Evolutionary conservation across 1,139 yeast species (phyloP), one percentile per base, ranked within the genome.

Genomic region (Wickerhamomyces sp.): DNA sequence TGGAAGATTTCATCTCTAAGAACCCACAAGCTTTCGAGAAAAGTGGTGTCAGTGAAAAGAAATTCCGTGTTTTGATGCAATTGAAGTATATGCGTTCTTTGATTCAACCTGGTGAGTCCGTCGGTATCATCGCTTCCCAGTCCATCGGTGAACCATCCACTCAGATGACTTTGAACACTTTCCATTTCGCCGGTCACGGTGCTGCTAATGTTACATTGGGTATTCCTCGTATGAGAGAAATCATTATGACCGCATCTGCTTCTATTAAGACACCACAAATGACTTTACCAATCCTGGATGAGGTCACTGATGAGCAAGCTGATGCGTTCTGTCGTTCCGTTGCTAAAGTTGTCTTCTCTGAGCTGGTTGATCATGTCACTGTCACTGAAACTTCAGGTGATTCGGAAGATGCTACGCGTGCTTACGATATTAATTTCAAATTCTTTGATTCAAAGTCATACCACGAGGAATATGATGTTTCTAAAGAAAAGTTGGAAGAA

Each of bases 121-220:
- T 93, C 39, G 99, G 99, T 64, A 89, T 93, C 56, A 84, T 93
- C 64, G 98, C 98, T 9, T 85, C 97, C 26, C 97, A 93, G 66
- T 89, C 97, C 38, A 82, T 93, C 59, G 99, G 99, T 66, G 99
- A 93, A 65, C 99, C 99, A 34, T 88, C 97, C 5, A 93, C 99
- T 6, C 99, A 93, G 69, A 93, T 93, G 99, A 93, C 99, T 16
- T 75, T 93, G 57, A 93, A 93, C 63, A 93, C 99, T 37, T 93
- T 93, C 94, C 99, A 93, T 70, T 93, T 93, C 57, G 99, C 99
- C 51, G 99, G 99, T 61, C 98, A 93, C 68, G 99, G 99, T 77
- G 99, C 98, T 40, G 98, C 98, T 33, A 93, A 93, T 64, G 99
- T 93, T 49, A 93, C 99, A 1, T 74, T 93, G 57, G 99, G 99